Evolutionary conservation across 768 basidiomycete genomes (phyloP).

Genomic region (Boletus rex-veris): DNA sequence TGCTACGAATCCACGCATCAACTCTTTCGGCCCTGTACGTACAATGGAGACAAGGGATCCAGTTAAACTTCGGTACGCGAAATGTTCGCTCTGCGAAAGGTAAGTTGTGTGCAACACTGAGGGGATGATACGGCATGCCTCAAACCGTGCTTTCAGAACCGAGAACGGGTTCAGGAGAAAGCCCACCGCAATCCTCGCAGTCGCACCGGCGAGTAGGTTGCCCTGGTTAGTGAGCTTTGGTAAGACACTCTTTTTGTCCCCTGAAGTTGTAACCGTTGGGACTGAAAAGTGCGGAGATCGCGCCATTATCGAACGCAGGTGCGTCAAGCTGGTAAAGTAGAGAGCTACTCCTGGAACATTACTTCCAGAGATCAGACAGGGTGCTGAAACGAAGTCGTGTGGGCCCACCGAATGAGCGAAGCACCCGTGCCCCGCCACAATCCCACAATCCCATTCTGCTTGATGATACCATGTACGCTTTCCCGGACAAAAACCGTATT

Average conservation of each 20-base stretch:
- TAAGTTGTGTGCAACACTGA: neutral
- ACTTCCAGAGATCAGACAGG: slow-evolving; percentile 37
- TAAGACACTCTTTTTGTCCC: slow-evolving; percentile 47
- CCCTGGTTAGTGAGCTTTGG: slow-evolving; percentile 72
- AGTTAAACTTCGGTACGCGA: slow-evolving; percentile 61
- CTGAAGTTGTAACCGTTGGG: slow-evolving; percentile 14
- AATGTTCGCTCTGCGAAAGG: slow-evolving; percentile 64
- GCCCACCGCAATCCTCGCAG: slow-evolving; percentile 76
- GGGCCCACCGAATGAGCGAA: slow-evolving; percentile 62
- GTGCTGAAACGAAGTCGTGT: neutral
- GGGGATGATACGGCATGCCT: slow-evolving; percentile 49
- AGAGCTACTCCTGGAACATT: slow-evolving; percentile 92
- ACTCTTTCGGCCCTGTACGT: slow-evolving; percentile 72
- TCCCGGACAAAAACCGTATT: slow-evolving; percentile 43
- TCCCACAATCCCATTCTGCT: slow-evolving; percentile 60
- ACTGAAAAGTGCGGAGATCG: slow-evolving; percentile 64
- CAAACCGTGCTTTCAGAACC: slow-evolving; percentile 87
- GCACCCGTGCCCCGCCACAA: slow-evolving; percentile 89
- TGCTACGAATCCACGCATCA: slow-evolving; percentile 82
- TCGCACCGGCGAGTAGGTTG: slow-evolving; percentile 83
- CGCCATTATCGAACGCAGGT: slow-evolving; percentile 76
- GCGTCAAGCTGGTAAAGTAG: slow-evolving; percentile 85
- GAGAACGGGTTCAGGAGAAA: slow-evolving; percentile 87
- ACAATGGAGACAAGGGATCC: slow-evolving; percentile 57
- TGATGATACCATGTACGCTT: slow-evolving; percentile 56